Base-by-base conservation (phyloP, 352 stramenopile species). In the Phytophthora fragariae region DNA sequence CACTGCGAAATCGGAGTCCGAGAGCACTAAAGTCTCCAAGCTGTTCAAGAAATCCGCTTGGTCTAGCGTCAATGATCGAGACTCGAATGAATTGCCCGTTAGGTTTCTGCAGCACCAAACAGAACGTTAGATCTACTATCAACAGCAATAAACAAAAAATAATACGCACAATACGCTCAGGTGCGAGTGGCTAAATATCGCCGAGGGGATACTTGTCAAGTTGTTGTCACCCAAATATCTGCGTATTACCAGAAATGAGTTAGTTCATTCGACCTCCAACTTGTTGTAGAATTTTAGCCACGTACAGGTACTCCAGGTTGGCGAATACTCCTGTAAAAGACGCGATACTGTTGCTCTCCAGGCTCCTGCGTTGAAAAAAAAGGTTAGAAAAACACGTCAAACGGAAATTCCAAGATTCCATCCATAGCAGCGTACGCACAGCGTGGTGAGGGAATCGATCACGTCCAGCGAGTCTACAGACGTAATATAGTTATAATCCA, bases 341-440 rank as follows among this genome's bases (percentile, higher is more conserved):
- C 49, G 70, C 75, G 59, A 89, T 70, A 37, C 84, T 85, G 81
- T 92, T 92, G 64, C 88, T 77, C 19, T 83, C 82, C 14, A 92
- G 68, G 39, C 82, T 92, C 52, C 69, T 75, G 27, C 19, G 39
- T 52, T 35, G 24, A 53, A 8, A 62, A 37, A 59, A 41, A 8
- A 9, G 31, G 31, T 27, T 27, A 24, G 8, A 39, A 47, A 14
- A 50, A 21, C 15, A 56, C 27, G 1, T 5, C 35, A 27, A 41
- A 14, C 24, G 37, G 24, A 19, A 50, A n/a, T 57, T 29, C 3
- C 35, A 44, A 35, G 4, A 11, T 29, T 53, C 27, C 41, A 31
- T 27, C 12, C 41, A 49, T 5, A 49, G 17, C 41, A 49, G 14
- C 3, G 6, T 24, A 72, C 73, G 15, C 71, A 77, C 73, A 80